Base-by-base conservation (phyloP, 2,329 filamentous ascomycete species). In the Cladophialophora chaetospira region DNA sequence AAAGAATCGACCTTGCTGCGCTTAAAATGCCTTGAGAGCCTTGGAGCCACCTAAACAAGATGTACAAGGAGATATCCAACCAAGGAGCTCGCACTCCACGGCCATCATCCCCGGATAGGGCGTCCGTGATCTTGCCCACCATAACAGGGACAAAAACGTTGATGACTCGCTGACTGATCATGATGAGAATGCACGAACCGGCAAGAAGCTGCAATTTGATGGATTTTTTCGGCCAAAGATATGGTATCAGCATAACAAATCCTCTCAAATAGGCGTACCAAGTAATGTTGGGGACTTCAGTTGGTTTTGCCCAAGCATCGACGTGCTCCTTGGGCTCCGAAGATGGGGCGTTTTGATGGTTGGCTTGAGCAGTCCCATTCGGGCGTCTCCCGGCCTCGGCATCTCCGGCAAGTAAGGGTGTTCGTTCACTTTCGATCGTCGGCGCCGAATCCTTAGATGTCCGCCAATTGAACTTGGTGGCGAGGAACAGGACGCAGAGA, bases 231-330 rank as follows among this genome's bases (percentile, higher is more conserved):
- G 94, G 94, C 94, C 94, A 99, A 57, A 97, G 83, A 70, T 97
- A 99, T 0, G 92, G 93, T 71, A 97, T 95, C 74, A 99, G 96
- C 49, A 97, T 79, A 10, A 88, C 89, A 72, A 97, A 99, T 43
- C 93, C 91, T 62, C 88, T 86, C 59, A 97, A 78, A 71, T 99
- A 99, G 70, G 97, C 92, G 85, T 89, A 96, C 94, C 94, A 99
- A 50, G 87, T 94, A 65, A 89, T 91, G 65, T 89, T 88, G 2
- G 91, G 92, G 6, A 91, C 83, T 63, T 90, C 93, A 33, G 88
- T 88, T 1, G 92, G 92, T 65, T 93, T 88, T 71, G 95, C 95
- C 79, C 96, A 97, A 19, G 78, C 71, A 62, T 77, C 72, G 53
- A 77, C 70, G 36, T 71, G 65, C 50, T 66, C 67, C 51, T 71